phyloP scores from a whole-genome alignment of 345 rosid genomes.

The Cochlearia excelsa region DNA sequence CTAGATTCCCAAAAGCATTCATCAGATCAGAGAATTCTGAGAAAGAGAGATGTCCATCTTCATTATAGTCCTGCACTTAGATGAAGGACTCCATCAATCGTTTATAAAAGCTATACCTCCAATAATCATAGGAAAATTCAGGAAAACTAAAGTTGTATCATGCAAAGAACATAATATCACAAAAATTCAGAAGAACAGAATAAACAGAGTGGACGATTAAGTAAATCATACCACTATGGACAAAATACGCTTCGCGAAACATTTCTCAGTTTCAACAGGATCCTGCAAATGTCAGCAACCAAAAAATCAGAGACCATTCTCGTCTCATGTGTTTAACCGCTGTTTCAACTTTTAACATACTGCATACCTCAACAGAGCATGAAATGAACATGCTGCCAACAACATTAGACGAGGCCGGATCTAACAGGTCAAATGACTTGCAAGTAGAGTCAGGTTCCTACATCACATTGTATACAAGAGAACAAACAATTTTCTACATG shows the following conservation, averaged over 20 bases:
- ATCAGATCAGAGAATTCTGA: slow-evolving; percentile 82
- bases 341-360: neutral
- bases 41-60: slow-evolving; percentile 81
- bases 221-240: slow-evolving; percentile 65
- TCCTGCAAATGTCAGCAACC: slow-evolving; percentile 50
- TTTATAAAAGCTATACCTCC: slow-evolving; percentile 3
- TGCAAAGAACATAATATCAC: slow-evolving; percentile 8
- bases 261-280: slow-evolving; percentile 82
- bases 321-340: neutral
- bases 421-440: slow-evolving; percentile 60
- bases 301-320: slow-evolving; percentile 27
- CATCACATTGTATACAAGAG: slow-evolving; percentile 11
- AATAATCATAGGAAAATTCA: slow-evolving; percentile 2
- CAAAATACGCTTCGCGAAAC: slow-evolving; percentile 78
- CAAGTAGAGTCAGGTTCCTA: slow-evolving; percentile 57
- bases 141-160: slow-evolving; percentile 1
- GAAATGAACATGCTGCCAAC: slow-evolving; percentile 76
- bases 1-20: slow-evolving; percentile 78
- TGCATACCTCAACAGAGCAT: slow-evolving; percentile 76
- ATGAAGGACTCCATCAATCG: slow-evolving; percentile 29
- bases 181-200: slow-evolving; percentile 10
- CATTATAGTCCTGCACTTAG: slow-evolving; percentile 63
- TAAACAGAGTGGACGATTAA: neutral
- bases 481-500: neutral
- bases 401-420: slow-evolving; percentile 58